These are phyloP conservation scores for Plasmodium cynomolgi DNA, from an alignment of 169 alveolate genomes.

Conservation along the genomic window DNA sequence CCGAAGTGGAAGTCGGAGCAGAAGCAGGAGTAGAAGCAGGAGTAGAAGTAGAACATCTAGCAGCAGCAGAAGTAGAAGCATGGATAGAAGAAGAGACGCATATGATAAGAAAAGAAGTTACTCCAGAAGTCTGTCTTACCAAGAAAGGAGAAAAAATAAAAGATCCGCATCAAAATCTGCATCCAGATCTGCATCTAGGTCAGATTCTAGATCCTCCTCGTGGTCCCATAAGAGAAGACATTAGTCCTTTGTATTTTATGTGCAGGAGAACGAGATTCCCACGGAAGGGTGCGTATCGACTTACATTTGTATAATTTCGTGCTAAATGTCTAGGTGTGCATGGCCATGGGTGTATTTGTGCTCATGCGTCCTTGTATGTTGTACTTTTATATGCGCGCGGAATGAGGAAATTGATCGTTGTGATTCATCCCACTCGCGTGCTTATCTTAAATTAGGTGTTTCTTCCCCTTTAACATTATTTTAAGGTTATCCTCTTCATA, in stretches of 20 bases:
- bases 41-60: constrained; percentile 6
- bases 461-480: not conserved
- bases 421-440: not conserved
- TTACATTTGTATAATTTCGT: not conserved
- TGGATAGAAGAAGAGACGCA: constrained; percentile 77
- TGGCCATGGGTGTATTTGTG: not conserved
- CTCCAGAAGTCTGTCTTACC: constrained; percentile 65
- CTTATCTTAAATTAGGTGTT: not conserved
- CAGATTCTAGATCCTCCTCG: constrained; percentile 70
- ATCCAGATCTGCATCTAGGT: constrained; percentile 38
- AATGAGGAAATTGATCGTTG: not conserved
- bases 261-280: not conserved
- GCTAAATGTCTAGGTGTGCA: not conserved
- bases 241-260: constrained; percentile 9
- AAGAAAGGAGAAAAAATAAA: constrained; percentile 52
- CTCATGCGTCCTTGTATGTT: not conserved
- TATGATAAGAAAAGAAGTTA: constrained; percentile 75
- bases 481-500: not conserved
- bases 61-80: constrained; percentile 73
- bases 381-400: not conserved
- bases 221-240: constrained; percentile 74
- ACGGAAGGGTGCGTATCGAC: not conserved
- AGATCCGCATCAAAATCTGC: constrained; percentile 67
- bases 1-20: constrained; percentile 11
- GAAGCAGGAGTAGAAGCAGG: not conserved